Evolutionary conservation across 805 yeast genomes (phyloP).

Genomic region (Wickerhamomyces canadensis): DNA sequence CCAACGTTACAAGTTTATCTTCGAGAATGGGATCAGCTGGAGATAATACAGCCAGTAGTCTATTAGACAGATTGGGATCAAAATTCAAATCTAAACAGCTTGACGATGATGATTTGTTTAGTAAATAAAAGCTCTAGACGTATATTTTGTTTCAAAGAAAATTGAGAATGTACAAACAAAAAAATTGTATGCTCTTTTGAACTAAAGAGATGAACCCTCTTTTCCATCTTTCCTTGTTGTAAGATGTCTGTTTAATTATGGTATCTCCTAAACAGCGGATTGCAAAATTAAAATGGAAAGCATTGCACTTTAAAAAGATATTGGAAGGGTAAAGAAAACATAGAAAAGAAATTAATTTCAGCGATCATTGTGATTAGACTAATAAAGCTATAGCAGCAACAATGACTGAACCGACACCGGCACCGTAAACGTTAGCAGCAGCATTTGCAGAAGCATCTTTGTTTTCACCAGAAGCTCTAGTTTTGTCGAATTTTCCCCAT

Average conservation of each 20-base stretch:
- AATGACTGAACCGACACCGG: slow-evolving; percentile 38
- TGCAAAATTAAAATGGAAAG: too few species aligned
- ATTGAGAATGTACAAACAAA: too few species aligned
- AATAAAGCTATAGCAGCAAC: slow-evolving; percentile 47
- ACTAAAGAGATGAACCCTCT: too few species aligned
- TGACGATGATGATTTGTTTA: slow-evolving; percentile 13
- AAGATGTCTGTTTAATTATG: too few species aligned
- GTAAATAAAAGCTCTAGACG: slow-evolving; percentile 1
- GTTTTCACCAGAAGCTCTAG: slow-evolving; percentile 27
- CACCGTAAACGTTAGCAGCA: slow-evolving; percentile 23
- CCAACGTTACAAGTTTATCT: too few species aligned
- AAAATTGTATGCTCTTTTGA: too few species aligned
- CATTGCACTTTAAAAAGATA: too few species aligned
- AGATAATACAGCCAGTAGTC: too few species aligned
- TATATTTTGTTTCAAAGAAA: neutral
- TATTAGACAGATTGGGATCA: neutral
- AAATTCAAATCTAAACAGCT: slow-evolving; percentile 1
- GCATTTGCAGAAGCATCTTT: slow-evolving; percentile 21
- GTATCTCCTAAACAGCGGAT: too few species aligned
- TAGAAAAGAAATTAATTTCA: neutral
- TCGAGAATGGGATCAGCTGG: slow-evolving; percentile 1
- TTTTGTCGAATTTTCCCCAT: slow-evolving; percentile 46
- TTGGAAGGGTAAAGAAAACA: neutral
- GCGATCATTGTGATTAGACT: slow-evolving; percentile 28
- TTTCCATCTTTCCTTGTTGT: too few species aligned